Evolutionary conservation across 495 filamentous ascomycete genomes (phyloP), one percentile per base, ranked within the genome.

Genomic region (Penicillium cataractarum): DNA sequence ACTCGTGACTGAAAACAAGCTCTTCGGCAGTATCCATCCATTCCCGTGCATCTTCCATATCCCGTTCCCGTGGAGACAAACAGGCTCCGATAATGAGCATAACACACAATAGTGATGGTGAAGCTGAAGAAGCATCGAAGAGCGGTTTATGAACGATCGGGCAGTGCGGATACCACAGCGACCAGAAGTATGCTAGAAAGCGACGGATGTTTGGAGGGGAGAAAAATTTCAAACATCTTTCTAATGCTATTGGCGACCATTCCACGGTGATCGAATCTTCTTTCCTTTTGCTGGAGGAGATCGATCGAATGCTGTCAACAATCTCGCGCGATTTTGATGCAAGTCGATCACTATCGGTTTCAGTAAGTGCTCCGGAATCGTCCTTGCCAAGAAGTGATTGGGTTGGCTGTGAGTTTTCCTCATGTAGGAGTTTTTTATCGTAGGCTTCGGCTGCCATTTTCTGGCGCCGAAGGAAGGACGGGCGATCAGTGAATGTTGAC

Each of bases 61-160:
- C 69, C 1, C 56, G 37, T 31, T 61, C 42, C 7, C 59, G 46
- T 0, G 69, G 66, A 5, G 69, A 71, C 2, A 71, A 55, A 19
- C 65, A 68, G 7, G 69, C 69, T 3, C 69, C 69, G n/a, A 71
- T 68, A 1, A 68, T 55, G 9, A 63, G 21, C 69, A 71, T 71
- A 5, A 66, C 65, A 37, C 63, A 66, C 13, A 71, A 35, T 29
- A 71, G 53, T 8, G 58, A 37, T 9, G 61, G 24, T 13, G 49
- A 49, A 10, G 65, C 65, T 6, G 58, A 62, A 9, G 51, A 35
- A 2, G 55, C 19, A 44, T 71, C 44, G 21, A 71, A 71, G 0
- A 63, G 61, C 0, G 65, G 63, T 31, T 61, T 62, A 49, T 71
- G 69, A 12, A 71, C 61, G n/a, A 71, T 68, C 0, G 69, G 69